phyloP scores from a whole-genome alignment of 805 yeast species.

The Zygotorulaspora florentina region DNA sequence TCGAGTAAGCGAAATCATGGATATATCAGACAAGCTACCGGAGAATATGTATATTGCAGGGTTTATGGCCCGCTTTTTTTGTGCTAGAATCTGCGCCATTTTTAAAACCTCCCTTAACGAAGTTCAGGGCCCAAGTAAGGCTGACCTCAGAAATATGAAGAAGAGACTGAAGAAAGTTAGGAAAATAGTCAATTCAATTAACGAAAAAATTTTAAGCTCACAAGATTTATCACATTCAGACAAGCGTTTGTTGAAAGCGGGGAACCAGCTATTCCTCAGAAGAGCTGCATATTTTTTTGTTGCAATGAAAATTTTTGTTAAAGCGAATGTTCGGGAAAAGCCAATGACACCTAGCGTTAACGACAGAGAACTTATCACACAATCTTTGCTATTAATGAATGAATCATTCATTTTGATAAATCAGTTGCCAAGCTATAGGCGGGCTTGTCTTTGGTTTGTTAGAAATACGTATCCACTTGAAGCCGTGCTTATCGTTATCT shows the following conservation, averaged over 20 bases:
- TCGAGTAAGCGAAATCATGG: no score
- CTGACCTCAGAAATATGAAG: no score
- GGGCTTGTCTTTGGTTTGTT: not conserved
- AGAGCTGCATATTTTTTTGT: not conserved
- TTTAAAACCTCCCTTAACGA: not conserved
- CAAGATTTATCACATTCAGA: not conserved
- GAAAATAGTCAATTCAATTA: not conserved
- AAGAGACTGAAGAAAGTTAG: no score
- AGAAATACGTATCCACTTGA: not conserved
- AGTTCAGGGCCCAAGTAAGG: no score
- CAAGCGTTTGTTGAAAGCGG: not conserved
- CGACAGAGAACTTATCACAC: not conserved
- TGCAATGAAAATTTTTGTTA: not conserved
- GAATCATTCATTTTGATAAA: not conserved
- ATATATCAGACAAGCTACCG: no score
- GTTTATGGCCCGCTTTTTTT: not conserved
- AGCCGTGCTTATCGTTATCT: not conserved
- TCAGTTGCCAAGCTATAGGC: not conserved
- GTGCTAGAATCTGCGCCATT: not conserved
- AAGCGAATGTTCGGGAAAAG: not conserved
- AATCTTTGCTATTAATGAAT: not conserved
- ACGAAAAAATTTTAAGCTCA: not conserved
- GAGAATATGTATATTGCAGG: not conserved
- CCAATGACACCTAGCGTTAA: not conserved
- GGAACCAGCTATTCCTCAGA: not conserved